Base-by-base conservation (phyloP, 2,329 filamentous ascomycete species). In the Parasarocladium wereldwijsianum region DNA sequence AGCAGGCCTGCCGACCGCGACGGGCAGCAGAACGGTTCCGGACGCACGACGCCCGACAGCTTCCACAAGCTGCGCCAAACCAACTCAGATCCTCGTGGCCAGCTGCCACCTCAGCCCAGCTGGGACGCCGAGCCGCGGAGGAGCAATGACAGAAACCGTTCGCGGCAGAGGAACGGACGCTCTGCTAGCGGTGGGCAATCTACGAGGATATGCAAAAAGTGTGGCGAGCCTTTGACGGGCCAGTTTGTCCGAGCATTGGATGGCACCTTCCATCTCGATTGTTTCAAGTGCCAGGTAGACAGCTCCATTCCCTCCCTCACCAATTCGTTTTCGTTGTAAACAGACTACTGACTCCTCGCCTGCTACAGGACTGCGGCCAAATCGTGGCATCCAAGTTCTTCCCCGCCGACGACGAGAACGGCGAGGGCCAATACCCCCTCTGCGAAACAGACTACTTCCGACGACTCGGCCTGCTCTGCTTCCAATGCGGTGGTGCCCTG, bases 341-440 rank as follows among this genome's bases (percentile, higher is more conserved):
- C 19, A 21, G 19, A 21, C 19, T 21, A n/a, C n/a, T 8, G 8
- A 21, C 8, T 21, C 8, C 19, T 24, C 28, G 9, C 15, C 5
- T 17, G 5, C 6, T n/a, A 12, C 14, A 96, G 87, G 90, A 98
- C 52, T 98, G 90, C 48, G 84, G 82, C 41, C 80, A 93, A 53
- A 93, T 96, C 36, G 90, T 98, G 21, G 90, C 90, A 24, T 94
- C 87, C 31, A 98, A 98, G 47, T 98, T 98, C 68, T 98, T 98
- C 55, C 90, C 90, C 2, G 82, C 93, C 6, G 86, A 93, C 40
- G 83, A 93, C 43, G 84, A 92, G 44, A 74, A 85, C 41, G 84
- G 83, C 23, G 70, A 72, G 33, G 76, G 68, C 13, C 90, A 94
- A 52, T 96, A 94, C 50, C 90, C 90, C 7, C 70, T 98, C 4